These are phyloP conservation scores for Cytospora piceicola DNA, from an alignment of 2,329 filamentous ascomycete species.

Conservation along the genomic window DNA sequence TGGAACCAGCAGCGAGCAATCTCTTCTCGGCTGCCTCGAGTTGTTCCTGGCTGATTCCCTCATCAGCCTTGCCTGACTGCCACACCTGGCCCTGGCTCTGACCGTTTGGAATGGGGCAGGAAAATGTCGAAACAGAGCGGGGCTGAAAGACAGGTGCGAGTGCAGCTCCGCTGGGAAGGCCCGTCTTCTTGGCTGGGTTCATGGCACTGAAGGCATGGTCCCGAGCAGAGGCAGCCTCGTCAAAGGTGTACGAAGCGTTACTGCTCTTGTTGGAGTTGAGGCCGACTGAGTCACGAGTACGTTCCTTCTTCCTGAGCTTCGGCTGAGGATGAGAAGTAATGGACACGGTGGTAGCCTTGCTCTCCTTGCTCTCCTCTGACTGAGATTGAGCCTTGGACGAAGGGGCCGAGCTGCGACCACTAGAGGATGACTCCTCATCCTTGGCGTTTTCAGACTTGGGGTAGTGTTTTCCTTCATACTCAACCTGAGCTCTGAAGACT, in stretches of 20 bases:
- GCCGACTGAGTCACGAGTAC: constrained; percentile 27
- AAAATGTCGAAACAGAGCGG: constrained; percentile 36
- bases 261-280: constrained; percentile 31
- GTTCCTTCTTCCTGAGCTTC: constrained; percentile 30
- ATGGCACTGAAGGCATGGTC: constrained; percentile 28
- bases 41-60: constrained; percentile 23
- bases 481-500: constrained; percentile 49
- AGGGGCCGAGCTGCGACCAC: constrained; percentile 33
- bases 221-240: constrained; percentile 38
- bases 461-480: constrained; percentile 50
- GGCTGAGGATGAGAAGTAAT: constrained; percentile 26
- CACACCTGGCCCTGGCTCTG: constrained; percentile 16
- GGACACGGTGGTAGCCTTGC: constrained; percentile 28
- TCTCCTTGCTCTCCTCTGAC: constrained; percentile 28
- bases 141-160: constrained; percentile 55
- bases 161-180: constrained; percentile 51
- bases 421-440: constrained; percentile 26
- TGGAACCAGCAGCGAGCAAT: constrained; percentile 23
- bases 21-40: constrained; percentile 27
- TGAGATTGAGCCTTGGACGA: constrained; percentile 36
- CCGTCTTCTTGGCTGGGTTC: constrained; percentile 41
- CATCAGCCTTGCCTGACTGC: constrained; percentile 24
- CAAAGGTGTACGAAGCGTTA: constrained; percentile 33
- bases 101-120: constrained; percentile 22
- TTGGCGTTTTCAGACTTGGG: constrained; percentile 41